Percentiles rank a stretch among this genome's conserved stretches.
phyloP scores from a whole-genome alignment of 305 asterid species.

The Fraxinus sp. region DNA sequence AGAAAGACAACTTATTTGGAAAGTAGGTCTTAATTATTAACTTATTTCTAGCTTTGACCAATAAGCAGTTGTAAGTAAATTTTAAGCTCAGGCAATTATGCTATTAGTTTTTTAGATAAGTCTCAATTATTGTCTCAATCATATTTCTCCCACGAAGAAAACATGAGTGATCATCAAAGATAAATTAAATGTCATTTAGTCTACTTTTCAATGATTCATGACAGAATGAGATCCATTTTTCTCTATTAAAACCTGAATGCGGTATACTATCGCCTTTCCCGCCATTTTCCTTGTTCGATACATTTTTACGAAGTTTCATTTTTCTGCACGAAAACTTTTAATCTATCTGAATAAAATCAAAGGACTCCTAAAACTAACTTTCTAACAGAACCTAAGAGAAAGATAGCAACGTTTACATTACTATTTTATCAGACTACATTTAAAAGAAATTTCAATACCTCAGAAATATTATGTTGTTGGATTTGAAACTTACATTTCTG shows the following conservation, averaged over 20 bases:
- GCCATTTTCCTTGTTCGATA: neutral
- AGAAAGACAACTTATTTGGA: neutral
- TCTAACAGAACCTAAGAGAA: neutral
- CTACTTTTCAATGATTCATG: neutral
- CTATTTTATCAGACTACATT: neutral
- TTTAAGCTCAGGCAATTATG: neutral
- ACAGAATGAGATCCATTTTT: neutral
- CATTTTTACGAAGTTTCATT: neutral
- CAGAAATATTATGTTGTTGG: neutral
- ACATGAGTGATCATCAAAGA: neutral
- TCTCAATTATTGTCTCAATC: neutral
- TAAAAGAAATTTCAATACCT: neutral
- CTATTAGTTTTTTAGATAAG: neutral
- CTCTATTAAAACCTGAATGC: neutral
- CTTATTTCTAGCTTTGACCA: neutral
- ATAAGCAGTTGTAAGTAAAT: neutral
- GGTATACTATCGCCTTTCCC: neutral
- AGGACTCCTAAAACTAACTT: neutral
- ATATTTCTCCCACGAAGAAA: neutral
- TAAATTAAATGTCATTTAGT: neutral
- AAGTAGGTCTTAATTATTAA: neutral
- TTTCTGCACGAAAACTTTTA: neutral
- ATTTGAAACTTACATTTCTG: slow-evolving; percentile 52
- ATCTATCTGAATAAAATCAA: neutral
- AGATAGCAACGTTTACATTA: neutral